phyloP scores from a whole-genome alignment of 331 rosid species.

The Quercus tomentella region DNA sequence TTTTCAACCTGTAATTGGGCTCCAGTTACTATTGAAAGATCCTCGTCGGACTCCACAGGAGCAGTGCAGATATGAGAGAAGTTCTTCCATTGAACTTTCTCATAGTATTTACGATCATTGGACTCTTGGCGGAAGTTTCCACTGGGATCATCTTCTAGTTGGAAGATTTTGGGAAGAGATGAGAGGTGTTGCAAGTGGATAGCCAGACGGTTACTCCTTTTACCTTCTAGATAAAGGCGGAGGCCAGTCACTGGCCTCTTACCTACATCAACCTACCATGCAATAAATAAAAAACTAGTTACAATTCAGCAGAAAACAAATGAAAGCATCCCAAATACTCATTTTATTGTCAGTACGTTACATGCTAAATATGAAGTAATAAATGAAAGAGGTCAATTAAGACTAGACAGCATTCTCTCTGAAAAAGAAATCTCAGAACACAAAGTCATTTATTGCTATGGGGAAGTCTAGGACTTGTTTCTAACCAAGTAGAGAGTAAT shows the following conservation, averaged over 20 bases:
- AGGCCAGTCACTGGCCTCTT: conserved; percentile 95
- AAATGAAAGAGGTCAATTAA: too few relatives aligned
- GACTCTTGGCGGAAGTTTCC: conserved; percentile 49
- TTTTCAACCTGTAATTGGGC: conserved; percentile 89
- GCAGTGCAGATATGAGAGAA: conserved; percentile 98
- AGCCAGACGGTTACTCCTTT: conserved; percentile 83
- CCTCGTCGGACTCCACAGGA: conserved; percentile 86
- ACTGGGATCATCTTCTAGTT: conserved; percentile 75
- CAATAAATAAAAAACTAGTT: conserved; percentile 16
- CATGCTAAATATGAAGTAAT: neutral
- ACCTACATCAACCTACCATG: conserved; percentile 87
- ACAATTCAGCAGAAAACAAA: conserved; percentile 15
- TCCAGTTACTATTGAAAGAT: conserved; percentile 80
- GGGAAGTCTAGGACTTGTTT: neutral
- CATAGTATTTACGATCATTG: conserved; percentile 64
- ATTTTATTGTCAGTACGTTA: neutral
- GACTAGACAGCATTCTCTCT: too few relatives aligned
- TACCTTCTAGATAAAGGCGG: conserved; percentile 94
- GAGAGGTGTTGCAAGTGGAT: conserved; percentile 94
- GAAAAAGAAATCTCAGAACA: too few relatives aligned
- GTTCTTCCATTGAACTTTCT: conserved; percentile 97
- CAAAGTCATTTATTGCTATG: neutral
- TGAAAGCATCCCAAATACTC: neutral
- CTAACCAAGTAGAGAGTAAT: neutral
- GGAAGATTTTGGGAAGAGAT: conserved; percentile 83